A percentile compares a stretch with the other conserved stretches of the same genome.
phyloP scores from a whole-genome alignment of 2,329 filamentous ascomycete genomes.

The Pseudogymnoascus sp. region DNA sequence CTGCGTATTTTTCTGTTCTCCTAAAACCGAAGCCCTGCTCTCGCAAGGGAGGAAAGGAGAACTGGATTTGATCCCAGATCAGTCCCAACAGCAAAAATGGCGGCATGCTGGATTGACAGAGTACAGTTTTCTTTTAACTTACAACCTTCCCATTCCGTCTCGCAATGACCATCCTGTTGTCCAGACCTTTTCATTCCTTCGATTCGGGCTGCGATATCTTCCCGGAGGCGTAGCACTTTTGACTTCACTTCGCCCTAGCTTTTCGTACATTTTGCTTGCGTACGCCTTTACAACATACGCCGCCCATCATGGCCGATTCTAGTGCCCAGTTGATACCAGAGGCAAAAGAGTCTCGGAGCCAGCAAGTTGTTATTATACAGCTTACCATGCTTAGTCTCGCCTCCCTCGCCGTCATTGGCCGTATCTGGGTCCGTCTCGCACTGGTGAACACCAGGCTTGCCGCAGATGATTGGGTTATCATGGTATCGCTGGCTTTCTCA shows the following conservation, averaged over 20 bases:
- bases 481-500: constrained; percentile 5
- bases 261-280: background rate
- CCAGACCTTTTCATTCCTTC: background rate
- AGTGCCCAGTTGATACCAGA: background rate
- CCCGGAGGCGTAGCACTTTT: background rate
- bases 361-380: background rate
- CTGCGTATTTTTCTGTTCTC: background rate
- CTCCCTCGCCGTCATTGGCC: background rate
- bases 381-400: background rate
- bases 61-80: background rate
- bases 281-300: background rate
- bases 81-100: background rate
- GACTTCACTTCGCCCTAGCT: background rate
- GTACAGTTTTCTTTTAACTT: background rate
- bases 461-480: background rate
- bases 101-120: background rate
- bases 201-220: background rate
- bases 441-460: background rate
- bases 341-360: background rate
- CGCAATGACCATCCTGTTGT: background rate
- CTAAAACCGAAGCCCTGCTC: constrained; percentile 2
- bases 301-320: background rate
- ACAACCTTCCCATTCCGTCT: background rate
- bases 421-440: background rate
- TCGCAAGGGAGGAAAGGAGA: constrained; percentile 5